Evolutionary conservation across 495 filamentous ascomycete genomes (phyloP), one percentile per base, ranked within the genome.

Genomic region (Podospora bellae-mahoneyi): DNA sequence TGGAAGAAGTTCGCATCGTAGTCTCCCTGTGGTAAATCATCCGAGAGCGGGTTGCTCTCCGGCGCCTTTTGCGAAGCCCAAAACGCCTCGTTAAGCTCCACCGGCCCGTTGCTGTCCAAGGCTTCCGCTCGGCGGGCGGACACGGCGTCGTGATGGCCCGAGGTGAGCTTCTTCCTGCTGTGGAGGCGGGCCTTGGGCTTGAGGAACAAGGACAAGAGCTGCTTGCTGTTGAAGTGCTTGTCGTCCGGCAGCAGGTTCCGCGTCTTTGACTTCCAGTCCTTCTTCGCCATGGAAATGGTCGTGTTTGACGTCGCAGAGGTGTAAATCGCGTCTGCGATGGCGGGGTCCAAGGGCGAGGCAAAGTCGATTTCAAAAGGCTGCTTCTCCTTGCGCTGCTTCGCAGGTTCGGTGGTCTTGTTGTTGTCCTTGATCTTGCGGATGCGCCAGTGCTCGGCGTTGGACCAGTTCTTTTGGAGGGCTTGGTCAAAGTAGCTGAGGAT

Each of bases 1-100:
- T 91, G 88, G 83, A 98, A 99, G 86, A 98, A 99, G 72, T 98
- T 91, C 59, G 96, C 95, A 79, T 98, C 93, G 77, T 98, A 99
- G 73, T 95, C 77, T 75, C 88, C 91, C 67, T 89, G 82, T 0
- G 84, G 83, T 15, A 81, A 77, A 30, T 83, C 80, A 39, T 81
- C 81, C 69, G 78, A 56, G 1, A 16, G 27, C 27, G 75, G 44
- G 23, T 58, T 76, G 15, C 75, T 74, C 20, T 76, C 69, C 3
- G 84, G 82, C 1, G 80, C 84, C 62, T 94, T 89, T 74, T 93
- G 89, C 56, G 85, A 87, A 1, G 95, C 96, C 95, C 96, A 99
- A 82, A 94, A 98, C 56, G 89, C 94, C 74, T 97, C 95, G 74
- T 97, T 92, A 84, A 97, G 91, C 30, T 97, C 92, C 18, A 84